These are phyloP conservation scores for Medicago arabica DNA, from an alignment of 306 rosid species.

Conservation along the genomic window DNA sequence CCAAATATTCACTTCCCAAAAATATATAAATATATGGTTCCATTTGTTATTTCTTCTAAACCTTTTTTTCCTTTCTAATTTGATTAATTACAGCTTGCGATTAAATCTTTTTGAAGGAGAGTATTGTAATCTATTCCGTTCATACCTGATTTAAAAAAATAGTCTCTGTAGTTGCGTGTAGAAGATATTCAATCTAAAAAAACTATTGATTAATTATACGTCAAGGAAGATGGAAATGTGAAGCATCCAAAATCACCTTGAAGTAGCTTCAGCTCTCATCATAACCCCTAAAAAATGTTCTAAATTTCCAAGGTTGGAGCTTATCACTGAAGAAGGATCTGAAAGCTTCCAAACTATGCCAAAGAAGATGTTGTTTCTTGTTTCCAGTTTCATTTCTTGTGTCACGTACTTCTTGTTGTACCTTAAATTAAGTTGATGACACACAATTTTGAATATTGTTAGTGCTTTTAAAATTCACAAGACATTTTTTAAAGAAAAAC, in stretches of 20 bases:
- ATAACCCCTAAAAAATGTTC: slow-evolving; percentile 40
- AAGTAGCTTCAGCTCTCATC: slow-evolving; percentile 62
- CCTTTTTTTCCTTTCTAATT: no score
- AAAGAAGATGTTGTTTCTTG: slow-evolving; percentile 56
- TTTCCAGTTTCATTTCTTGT: slow-evolving; percentile 56
- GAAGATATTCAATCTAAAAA: no score
- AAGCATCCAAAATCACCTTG: slow-evolving; percentile 50
- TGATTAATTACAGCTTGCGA: not conserved
- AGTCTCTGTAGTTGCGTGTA: no score
- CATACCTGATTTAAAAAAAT: no score
- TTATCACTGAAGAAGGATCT: slow-evolving; percentile 67
- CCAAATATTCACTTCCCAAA: no score
- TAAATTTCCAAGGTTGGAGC: slow-evolving; percentile 57
- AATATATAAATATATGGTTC: no score
- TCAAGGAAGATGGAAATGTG: slow-evolving; percentile 28
- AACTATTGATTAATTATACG: not conserved
- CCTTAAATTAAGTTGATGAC: not conserved
- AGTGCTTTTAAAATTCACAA: not conserved
- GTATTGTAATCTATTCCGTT: no score
- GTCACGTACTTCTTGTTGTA: slow-evolving; percentile 57
- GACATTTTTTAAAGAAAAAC: no score
- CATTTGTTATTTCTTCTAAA: no score
- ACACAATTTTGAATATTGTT: not conserved
- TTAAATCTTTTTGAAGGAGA: not conserved
- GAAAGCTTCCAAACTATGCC: slow-evolving; percentile 21